A percentile compares a stretch with the other conserved stretches of the same genome.
Conservation (phyloP, 2,329 filamentous ascomycete genomes). For the Raffaelea albimanens region DNA sequence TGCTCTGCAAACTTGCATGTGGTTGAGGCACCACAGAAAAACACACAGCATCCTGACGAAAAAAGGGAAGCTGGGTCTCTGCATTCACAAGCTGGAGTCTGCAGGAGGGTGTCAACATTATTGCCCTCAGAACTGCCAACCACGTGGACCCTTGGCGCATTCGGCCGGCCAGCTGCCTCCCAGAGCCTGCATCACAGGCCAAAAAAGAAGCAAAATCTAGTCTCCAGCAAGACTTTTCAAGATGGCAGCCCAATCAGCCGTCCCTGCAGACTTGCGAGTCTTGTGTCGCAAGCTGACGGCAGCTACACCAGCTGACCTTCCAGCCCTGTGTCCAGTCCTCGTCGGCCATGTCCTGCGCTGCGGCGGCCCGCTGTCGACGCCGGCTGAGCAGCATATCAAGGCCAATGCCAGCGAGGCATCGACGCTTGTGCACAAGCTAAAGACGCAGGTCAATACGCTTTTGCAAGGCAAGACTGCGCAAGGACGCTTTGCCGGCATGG, state of each 20-base stretch:
- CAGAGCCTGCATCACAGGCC: too few relatives aligned
- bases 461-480: slow-evolving; percentile 67
- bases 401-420: slow-evolving; percentile 53
- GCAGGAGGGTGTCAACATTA: too few relatives aligned
- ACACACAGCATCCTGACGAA: too few relatives aligned
- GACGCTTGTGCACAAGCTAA: slow-evolving; percentile 71
- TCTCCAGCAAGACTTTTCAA: not conserved
- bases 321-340: slow-evolving; percentile 62
- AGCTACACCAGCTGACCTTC: slow-evolving; percentile 63
- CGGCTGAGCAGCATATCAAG: slow-evolving; percentile 48
- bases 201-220: not conserved
- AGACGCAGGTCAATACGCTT: slow-evolving; percentile 66
- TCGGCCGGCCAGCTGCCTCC: too few relatives aligned
- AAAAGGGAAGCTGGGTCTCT: too few relatives aligned
- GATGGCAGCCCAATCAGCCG: too few relatives aligned
- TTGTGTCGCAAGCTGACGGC: slow-evolving; percentile 63
- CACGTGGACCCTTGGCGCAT: too few relatives aligned
- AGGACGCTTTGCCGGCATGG: slow-evolving; percentile 68
- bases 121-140: too few relatives aligned
- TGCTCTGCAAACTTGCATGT: not conserved
- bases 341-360: slow-evolving; percentile 50
- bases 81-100: too few relatives aligned
- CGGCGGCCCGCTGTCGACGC: slow-evolving; percentile 49
- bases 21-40: too few relatives aligned
- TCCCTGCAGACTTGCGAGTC: slow-evolving; percentile 51